A percentile compares a stretch with the other conserved stretches of the same genome.
phyloP scores from a whole-genome alignment of 2,329 filamentous ascomycete species.

The Alternaria solani region DNA sequence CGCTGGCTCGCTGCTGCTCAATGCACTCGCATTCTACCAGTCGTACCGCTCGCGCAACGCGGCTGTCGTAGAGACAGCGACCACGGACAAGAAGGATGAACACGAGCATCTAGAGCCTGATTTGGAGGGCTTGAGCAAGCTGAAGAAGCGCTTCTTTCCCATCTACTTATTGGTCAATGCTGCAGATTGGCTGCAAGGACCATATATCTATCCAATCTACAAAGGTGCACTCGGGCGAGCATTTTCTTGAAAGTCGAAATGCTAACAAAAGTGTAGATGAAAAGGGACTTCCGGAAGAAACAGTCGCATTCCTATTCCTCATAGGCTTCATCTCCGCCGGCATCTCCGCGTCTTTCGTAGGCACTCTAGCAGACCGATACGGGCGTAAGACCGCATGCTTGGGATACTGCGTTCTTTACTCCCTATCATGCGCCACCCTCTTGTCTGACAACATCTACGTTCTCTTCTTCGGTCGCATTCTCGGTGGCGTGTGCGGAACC shows the following conservation, averaged over 20 bases:
- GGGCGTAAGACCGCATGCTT: slow-evolving; percentile 64
- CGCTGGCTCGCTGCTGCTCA: slow-evolving; percentile 36
- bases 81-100: slow-evolving; percentile 33
- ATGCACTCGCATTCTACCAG: slow-evolving; percentile 37
- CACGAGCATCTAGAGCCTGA: slow-evolving; percentile 35
- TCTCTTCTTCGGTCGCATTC: slow-evolving; percentile 62
- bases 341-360: slow-evolving; percentile 59
- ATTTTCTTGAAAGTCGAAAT: not conserved
- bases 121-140: slow-evolving; percentile 41
- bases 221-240: slow-evolving; percentile 44
- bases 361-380: slow-evolving; percentile 59
- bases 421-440: slow-evolving; percentile 62
- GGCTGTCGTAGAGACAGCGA: slow-evolving; percentile 11
- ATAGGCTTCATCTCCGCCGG: slow-evolving; percentile 60
- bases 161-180: slow-evolving; percentile 56
- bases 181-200: slow-evolving; percentile 60
- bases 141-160: slow-evolving; percentile 55
- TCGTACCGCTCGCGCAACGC: slow-evolving; percentile 33
- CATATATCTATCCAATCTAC: slow-evolving; percentile 63
- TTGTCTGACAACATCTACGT: slow-evolving; percentile 56
- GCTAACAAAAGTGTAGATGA: slow-evolving; percentile 46
- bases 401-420: slow-evolving; percentile 63
- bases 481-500: slow-evolving; percentile 65
- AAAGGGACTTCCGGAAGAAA: slow-evolving; percentile 56
- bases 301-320: slow-evolving; percentile 52